Conservation (phyloP, 306 rosid species). For the Erythrophleum fordii region DNA sequence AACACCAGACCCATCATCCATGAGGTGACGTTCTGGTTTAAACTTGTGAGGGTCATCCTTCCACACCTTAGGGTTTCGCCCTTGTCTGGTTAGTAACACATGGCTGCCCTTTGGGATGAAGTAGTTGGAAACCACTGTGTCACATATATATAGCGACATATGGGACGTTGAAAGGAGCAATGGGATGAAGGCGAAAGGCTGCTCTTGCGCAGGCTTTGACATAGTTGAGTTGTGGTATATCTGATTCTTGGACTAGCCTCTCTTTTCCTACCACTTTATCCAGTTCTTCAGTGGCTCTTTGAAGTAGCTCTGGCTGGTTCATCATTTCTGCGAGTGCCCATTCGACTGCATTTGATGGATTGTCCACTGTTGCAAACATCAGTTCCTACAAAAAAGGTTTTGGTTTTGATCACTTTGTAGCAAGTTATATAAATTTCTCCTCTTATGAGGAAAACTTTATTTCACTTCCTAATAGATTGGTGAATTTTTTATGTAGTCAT, state of each 20-base stretch:
- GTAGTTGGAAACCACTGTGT: slow-evolving; percentile 38
- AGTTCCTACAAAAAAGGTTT: slow-evolving; percentile 41
- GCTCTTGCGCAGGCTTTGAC: slow-evolving; percentile 53
- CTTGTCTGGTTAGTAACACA: slow-evolving; percentile 45
- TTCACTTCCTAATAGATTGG: too few species aligned
- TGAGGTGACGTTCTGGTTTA: slow-evolving; percentile 45
- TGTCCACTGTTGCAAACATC: slow-evolving; percentile 45
- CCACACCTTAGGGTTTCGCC: slow-evolving; percentile 48
- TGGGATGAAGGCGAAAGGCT: slow-evolving; percentile 56
- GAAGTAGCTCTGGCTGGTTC: slow-evolving; percentile 42
- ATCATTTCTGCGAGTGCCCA: slow-evolving; percentile 57
- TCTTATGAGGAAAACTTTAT: background rate
- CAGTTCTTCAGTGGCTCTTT: slow-evolving; percentile 44
- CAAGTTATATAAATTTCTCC: background rate
- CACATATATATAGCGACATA: slow-evolving; percentile 38
- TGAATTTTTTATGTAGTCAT: too few species aligned
- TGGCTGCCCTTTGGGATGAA: slow-evolving; percentile 57
- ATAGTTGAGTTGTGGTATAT: slow-evolving; percentile 49
- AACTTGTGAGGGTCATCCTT: slow-evolving; percentile 39
- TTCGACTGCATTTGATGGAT: slow-evolving; percentile 48
- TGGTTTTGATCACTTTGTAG: background rate
- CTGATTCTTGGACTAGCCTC: slow-evolving; percentile 48
- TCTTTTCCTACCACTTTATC: slow-evolving; percentile 45
- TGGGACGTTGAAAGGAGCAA: slow-evolving; percentile 45
- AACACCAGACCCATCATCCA: background rate